A percentile compares a stretch with the other conserved stretches of the same genome.
These are phyloP conservation scores for Adansonia rubrostipa DNA, from an alignment of 441 rosid species.

Conservation along the genomic window DNA sequence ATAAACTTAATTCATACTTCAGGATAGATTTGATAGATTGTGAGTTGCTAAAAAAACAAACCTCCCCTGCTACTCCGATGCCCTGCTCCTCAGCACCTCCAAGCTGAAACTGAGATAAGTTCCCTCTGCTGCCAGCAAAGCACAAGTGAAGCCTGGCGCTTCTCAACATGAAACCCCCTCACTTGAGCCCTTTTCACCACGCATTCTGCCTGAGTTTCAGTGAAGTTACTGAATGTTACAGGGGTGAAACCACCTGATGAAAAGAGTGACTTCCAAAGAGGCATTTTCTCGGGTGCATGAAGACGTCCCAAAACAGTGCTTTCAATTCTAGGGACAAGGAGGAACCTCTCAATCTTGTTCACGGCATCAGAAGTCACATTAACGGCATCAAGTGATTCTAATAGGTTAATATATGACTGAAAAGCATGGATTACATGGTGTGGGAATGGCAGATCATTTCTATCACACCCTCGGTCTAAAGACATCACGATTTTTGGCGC, in stretches of 20 bases:
- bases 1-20: constrained; percentile 30
- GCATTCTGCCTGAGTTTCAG: constrained; percentile 72
- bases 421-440: constrained; percentile 57
- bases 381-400: constrained; percentile 68
- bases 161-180: constrained; percentile 72
- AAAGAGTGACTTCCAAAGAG: constrained; percentile 49
- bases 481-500: constrained; percentile 66
- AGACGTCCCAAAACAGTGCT: constrained; percentile 53
- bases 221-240: constrained; percentile 56
- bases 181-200: constrained; percentile 55
- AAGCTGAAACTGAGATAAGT: constrained; percentile 66
- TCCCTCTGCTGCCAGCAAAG: constrained; percentile 71
- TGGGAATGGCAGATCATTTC: constrained; percentile 59
- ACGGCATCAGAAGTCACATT: constrained; percentile 47
- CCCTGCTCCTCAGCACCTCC: constrained; percentile 54
- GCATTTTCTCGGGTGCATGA: constrained; percentile 44
- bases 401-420: constrained; percentile 49
- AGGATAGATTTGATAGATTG: constrained; percentile 31
- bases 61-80: constrained; percentile 34
- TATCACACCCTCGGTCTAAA: constrained; percentile 55
- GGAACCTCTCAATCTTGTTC: constrained; percentile 64
- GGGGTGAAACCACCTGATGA: constrained; percentile 58
- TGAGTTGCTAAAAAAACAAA: constrained; percentile 37
- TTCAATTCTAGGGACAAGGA: constrained; percentile 61
- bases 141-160: constrained; percentile 56